Percentiles rank a stretch among this genome's conserved stretches.
Evolutionary conservation across 2,329 filamentous ascomycete genomes (phyloP).

Genomic region (Colletotrichum truncatum): DNA sequence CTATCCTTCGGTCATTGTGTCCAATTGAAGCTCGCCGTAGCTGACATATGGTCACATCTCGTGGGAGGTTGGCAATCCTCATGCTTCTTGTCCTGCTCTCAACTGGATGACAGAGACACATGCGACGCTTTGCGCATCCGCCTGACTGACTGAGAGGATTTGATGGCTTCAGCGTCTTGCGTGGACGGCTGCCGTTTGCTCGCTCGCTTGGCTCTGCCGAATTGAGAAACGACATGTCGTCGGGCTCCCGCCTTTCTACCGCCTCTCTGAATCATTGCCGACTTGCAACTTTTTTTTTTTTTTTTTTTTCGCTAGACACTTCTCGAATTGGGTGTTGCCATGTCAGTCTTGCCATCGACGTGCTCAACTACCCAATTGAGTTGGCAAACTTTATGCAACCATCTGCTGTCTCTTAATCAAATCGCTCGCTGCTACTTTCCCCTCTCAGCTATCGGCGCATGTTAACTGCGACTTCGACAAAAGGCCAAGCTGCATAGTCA

Average conservation of each 20-base stretch:
- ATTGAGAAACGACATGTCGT: background rate
- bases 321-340: background rate
- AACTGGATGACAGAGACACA: background rate
- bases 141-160: background rate
- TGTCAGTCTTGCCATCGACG: background rate
- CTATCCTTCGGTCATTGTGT: background rate
- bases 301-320: background rate
- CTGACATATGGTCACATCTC: background rate
- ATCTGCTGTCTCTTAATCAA: background rate
- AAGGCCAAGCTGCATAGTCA: conserved; percentile 8
- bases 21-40: background rate
- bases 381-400: background rate
- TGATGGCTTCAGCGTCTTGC: background rate
- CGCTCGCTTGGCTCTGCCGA: background rate
- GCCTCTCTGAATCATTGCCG: background rate
- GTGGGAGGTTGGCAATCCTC: background rate
- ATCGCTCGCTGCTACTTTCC: conserved; percentile 8
- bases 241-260: background rate
- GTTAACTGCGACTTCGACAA: background rate
- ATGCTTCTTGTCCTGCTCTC: background rate
- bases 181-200: conserved; percentile 7
- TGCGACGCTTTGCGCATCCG: background rate
- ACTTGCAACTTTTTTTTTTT: background rate
- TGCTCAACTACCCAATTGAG: background rate
- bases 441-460: background rate